phyloP scores from a whole-genome alignment of 164 flowering plant genomes.

The Stephania yunnanensis region DNA sequence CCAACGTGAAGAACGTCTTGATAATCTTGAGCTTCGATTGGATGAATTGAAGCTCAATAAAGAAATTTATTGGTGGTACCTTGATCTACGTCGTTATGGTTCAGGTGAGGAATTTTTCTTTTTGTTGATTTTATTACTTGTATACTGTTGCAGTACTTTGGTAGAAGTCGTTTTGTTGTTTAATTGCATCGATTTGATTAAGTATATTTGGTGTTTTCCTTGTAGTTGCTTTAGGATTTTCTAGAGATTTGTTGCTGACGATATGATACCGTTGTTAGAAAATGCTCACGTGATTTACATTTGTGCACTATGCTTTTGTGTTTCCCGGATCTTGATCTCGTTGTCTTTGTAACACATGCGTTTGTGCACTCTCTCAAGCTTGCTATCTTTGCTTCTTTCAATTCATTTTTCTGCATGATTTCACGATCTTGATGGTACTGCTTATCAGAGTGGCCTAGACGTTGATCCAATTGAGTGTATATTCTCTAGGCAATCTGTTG shows the following conservation, averaged over 20 bases:
- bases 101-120: slow-evolving; percentile 50
- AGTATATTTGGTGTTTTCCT: background rate
- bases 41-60: slow-evolving; percentile 72
- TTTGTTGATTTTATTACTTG: background rate
- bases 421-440: no score
- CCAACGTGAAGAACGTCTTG: slow-evolving; percentile 94
- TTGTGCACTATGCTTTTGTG: background rate
- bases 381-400: no score
- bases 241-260: background rate
- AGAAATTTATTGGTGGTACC: slow-evolving; percentile 97
- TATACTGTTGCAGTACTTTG: background rate
- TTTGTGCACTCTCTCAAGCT: no score
- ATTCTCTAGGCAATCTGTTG: no score
- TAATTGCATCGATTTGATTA: background rate
- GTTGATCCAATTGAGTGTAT: no score
- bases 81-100: slow-evolving; percentile 95
- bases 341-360: background rate
- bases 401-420: no score
- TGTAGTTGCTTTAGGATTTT: background rate
- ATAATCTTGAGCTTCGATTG: slow-evolving; percentile 61
- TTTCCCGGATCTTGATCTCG: background rate
- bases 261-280: background rate
- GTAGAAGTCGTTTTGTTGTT: background rate
- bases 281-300: background rate
- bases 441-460: no score